Evolutionary conservation across 2,329 filamentous ascomycete genomes (phyloP), one percentile per base, ranked within the genome.

Genomic region (Cladorrhinum sp.): DNA sequence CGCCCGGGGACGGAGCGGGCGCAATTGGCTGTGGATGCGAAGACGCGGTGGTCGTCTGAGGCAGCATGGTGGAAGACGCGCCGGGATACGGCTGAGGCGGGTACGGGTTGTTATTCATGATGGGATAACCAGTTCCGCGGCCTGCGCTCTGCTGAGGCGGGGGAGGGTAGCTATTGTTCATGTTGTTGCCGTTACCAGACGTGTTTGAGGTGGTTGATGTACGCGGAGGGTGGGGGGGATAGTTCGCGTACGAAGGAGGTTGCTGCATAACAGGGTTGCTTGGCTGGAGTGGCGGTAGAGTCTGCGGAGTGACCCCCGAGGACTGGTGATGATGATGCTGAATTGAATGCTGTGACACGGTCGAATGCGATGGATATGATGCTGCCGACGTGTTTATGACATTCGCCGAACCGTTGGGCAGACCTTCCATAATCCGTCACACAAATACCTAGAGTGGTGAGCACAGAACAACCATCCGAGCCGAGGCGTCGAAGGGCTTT

Each of bases 1-100:
- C 81, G 49, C 79, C 78, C 62, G 74, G 77, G 53, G 76, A 78
- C 48, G 89, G 88, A 48, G 89, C 89, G 16, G 89, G 89, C 49
- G 89, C 89, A 70, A 92, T 90, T 32, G 88, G 86, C 74, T 91
- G 89, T 50, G 88, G 88, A 72, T 91, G 89, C 57, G 86, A 85
- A 67, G 87, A 82, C 50, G 88, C 81, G 52, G 84, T 82, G 10
- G 87, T 86, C 23, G 86, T 77, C 73, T 89, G 86, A 51, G 87
- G 83, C 77, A 90, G 81, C 82, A 90, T 87, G 54, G 78, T 77
- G 53, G 79, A 78, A 6, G 84, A 82, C 8, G 81, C 80, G 54
- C 62, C 60, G 38, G 79, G 78, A 70, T 87, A 88, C 9, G 74
- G 78, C 71, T 81, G 81, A 61, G 81, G 81, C 64, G 79, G 81